Conservation (phyloP, 1,284 basidiomycete species). For the Erythrobasidium hasegawianum region DNA sequence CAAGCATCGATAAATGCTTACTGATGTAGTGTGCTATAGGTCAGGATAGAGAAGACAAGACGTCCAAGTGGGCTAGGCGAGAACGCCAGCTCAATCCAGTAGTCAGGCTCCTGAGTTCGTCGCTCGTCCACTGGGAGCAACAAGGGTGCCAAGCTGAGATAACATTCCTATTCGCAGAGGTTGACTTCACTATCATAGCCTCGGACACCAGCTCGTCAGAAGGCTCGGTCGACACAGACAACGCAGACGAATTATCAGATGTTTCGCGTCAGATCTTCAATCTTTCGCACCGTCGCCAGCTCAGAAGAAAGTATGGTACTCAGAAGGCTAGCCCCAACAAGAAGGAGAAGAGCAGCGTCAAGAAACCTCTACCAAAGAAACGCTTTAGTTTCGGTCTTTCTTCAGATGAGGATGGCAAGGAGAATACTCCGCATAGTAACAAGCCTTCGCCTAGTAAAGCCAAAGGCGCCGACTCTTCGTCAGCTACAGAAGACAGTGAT, state of each 20-base stretch:
- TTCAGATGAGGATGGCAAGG: neutral
- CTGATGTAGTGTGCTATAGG: slow-evolving; percentile 5
- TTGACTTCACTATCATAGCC: slow-evolving; percentile 16
- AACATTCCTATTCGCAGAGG: neutral
- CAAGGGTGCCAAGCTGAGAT: neutral
- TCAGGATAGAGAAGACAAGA: slow-evolving; percentile 22
- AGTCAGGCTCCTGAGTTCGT: slow-evolving; percentile 16
- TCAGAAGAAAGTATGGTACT: neutral
- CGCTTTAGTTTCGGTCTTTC: slow-evolving; percentile 1
- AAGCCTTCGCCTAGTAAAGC: neutral
- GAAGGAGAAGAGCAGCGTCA: neutral
- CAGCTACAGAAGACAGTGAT: slow-evolving; percentile 5
- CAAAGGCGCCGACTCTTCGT: neutral
- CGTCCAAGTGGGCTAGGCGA: slow-evolving; percentile 26
- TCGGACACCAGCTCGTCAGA: slow-evolving; percentile 15
- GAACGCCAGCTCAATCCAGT: slow-evolving; percentile 21
- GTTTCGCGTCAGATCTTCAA: neutral
- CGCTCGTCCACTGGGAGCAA: neutral
- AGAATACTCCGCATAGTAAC: neutral
- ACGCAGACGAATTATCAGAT: slow-evolving; percentile 6
- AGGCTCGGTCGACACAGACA: slow-evolving; percentile 6
- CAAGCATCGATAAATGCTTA: neutral
- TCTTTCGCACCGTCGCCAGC: neutral
- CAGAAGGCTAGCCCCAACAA: neutral
- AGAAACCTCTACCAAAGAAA: neutral